Conservation (phyloP, 2,329 filamentous ascomycete species). For the Venturia nashicola region DNA sequence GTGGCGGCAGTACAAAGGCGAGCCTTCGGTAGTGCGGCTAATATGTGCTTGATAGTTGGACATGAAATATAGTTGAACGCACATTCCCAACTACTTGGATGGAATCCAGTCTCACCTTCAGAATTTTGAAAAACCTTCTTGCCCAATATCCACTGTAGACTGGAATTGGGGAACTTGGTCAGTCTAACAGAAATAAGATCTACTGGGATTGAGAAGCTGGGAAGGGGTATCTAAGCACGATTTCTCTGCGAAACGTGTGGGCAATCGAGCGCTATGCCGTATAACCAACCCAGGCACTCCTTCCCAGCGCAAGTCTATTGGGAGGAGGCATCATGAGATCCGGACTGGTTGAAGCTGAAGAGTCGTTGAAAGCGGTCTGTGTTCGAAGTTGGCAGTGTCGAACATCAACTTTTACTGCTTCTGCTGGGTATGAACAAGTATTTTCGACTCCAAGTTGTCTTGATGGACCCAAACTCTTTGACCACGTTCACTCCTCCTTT, state of each 20-base stretch:
- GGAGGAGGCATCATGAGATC: background rate
- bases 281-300: background rate
- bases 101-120: background rate
- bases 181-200: background rate
- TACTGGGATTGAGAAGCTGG: background rate
- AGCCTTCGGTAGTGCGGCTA: background rate
- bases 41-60: background rate
- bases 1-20: background rate
- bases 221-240: background rate
- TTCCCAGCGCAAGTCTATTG: background rate
- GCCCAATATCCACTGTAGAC: background rate
- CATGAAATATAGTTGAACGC: background rate
- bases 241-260: background rate
- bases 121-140: background rate
- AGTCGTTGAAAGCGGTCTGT: background rate
- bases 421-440: background rate
- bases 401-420: background rate
- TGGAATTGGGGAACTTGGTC: background rate
- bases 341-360: background rate
- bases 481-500: constrained; percentile 15
- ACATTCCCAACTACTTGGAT: background rate
- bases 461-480: background rate
- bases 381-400: background rate
- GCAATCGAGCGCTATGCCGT: background rate
- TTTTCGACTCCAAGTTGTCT: background rate